Base-by-base conservation (phyloP, 1,284 basidiomycete genomes). In the Puccinia sorghi region DNA sequence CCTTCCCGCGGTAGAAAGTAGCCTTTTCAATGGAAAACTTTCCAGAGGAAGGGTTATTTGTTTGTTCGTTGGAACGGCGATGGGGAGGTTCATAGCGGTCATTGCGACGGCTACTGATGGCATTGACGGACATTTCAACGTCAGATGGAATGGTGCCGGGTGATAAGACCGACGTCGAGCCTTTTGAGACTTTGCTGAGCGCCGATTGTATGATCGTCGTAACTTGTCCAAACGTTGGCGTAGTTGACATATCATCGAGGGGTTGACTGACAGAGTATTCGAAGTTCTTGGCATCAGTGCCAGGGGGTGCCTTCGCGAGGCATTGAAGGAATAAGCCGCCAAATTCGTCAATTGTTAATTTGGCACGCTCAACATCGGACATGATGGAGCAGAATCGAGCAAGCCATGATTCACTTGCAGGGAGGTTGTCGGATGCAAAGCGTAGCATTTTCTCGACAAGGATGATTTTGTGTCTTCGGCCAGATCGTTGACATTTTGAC, bases 1-100 rank as follows among this genome's bases (percentile, higher is more conserved):
- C 43, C 6, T 46, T 46, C 43, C 43, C 43, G 8, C 43, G 8
- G 6, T 46, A 70, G 25, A 32, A 52, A 5, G 67, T 7, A 1
- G 67, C 67, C 27, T 70, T 70, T 39, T 70, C 32, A 4, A 70
- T 22, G 32, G 63, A 66, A 11, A 66, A 22, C 43, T 66, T 46
- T 46, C 50, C 50, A n/a, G 15, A 11, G 15, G 12, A 11, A 17
- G 48, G 17, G 48, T 50, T 50, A 15, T 7, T 50, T 11, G 48
- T 7, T n/a, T 13, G 41, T 46, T 46, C 43, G 43, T 6, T 13
- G 13, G 6, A 6, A 13, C 43, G 13, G 8, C 43, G 13, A 8
- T 66, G 39, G 0, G 39, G 39, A 3, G 63, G 39, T 22, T n/a
- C 22, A 39, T 66, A 43, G 0, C n/a, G 9, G 15, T n/a, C 20